phyloP scores from a whole-genome alignment of 1,284 basidiomycete genomes.

The Puccinia horiana region DNA sequence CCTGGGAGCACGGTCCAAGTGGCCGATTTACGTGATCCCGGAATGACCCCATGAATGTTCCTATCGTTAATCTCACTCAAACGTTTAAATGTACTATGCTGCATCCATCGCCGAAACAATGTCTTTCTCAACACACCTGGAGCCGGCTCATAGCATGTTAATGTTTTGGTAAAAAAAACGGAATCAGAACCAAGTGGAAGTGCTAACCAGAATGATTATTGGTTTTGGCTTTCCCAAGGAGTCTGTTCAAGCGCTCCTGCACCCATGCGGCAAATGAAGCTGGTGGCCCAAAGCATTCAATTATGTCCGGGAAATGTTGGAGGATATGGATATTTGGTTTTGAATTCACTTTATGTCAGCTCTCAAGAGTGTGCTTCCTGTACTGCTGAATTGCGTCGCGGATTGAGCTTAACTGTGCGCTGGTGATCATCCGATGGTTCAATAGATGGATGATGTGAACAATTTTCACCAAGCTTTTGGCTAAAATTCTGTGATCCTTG shows the following conservation, averaged over 20 bases:
- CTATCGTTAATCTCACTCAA: neutral
- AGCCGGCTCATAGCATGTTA: neutral
- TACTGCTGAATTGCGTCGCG: neutral
- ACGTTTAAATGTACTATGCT: neutral
- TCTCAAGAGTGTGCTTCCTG: neutral
- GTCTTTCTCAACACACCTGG: slow-evolving; percentile 18
- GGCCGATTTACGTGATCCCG: neutral
- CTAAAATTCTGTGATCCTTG: neutral
- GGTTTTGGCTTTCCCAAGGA: slow-evolving; percentile 10
- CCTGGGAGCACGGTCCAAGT: neutral
- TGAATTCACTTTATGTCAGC: slow-evolving; percentile 4
- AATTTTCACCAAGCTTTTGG: neutral
- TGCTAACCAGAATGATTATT: slow-evolving; percentile 17
- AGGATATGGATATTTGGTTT: slow-evolving; percentile 24
- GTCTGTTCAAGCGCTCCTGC: slow-evolving; percentile 17
- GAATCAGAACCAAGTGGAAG: neutral
- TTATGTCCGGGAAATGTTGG: slow-evolving; percentile 16
- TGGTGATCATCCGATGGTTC: slow-evolving; percentile 6
- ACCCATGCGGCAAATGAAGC: slow-evolving; percentile 22
- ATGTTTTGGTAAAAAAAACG: neutral
- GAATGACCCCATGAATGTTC: neutral
- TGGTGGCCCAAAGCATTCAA: slow-evolving; percentile 33
- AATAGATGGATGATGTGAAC: neutral
- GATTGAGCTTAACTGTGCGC: neutral
- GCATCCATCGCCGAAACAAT: slow-evolving; percentile 13